phyloP scores from a whole-genome alignment of 83 land plant species.

The Thuja plicata region DNA sequence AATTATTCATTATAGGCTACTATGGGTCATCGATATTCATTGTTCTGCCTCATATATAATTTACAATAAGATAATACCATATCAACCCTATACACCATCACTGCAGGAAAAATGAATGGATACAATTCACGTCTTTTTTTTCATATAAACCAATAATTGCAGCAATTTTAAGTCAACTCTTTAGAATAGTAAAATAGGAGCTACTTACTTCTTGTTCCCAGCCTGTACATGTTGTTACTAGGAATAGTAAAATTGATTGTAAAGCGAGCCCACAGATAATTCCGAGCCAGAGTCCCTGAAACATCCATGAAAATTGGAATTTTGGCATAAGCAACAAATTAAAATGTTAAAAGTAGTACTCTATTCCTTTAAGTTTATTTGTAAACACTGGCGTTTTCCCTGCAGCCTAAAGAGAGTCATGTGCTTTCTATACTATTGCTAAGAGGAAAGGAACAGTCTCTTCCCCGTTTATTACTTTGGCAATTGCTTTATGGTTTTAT shows the following conservation, averaged over 20 bases:
- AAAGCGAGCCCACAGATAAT: constrained; percentile 30
- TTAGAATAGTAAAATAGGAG: background rate
- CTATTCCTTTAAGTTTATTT: background rate
- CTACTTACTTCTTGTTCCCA: constrained; percentile 52
- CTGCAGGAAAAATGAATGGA: background rate
- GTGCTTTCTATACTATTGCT: background rate
- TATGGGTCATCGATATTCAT: background rate
- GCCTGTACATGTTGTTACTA: constrained; percentile 28
- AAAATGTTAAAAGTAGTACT: background rate
- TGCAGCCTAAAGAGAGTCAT: background rate
- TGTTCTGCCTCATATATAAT: background rate
- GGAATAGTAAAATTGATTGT: constrained; percentile 29
- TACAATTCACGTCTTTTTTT: background rate
- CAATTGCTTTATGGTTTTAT: background rate
- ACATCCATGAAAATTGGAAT: background rate
- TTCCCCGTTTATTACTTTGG: background rate
- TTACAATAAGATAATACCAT: background rate
- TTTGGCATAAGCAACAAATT: background rate
- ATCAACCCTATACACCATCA: background rate
- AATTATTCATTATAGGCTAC: background rate
- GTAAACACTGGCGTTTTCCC: background rate
- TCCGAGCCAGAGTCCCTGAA: constrained; percentile 52
- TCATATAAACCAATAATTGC: background rate
- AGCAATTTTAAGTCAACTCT: background rate
- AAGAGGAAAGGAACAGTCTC: background rate